Evolutionary conservation across 2,329 filamentous ascomycete genomes (phyloP), one percentile per base, ranked within the genome.

Genomic region (Cercospora canescens): DNA sequence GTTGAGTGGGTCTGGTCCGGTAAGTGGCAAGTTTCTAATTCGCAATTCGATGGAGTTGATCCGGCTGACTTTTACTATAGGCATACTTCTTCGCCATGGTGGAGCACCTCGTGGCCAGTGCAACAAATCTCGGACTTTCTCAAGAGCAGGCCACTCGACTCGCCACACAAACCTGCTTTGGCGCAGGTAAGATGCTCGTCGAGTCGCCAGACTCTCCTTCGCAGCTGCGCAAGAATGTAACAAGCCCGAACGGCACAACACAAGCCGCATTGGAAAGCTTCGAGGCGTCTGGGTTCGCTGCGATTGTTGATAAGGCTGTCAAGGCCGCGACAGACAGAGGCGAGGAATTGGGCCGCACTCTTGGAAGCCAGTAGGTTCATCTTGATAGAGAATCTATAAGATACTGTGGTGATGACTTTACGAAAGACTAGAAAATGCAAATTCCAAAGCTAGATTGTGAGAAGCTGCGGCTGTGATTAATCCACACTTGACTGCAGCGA

Each of bases 161-260:
- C 32, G 71, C 72, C 8, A 70, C 66, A 11, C 72, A 74, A 63
- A 74, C 72, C 12, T 74, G 72, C 61, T 63, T 74, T 5, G 72
- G 72, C 14, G 72, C 72, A 24, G 72, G 72, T 3, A 71, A 70
- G 66, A 74, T 74, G 72, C 63, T 74, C 7, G 65, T 73, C 7
- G 67, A 72, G 41, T 67, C 71, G 8, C 62, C 70, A 1, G 72
- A 73, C 14, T 41, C 67, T 24, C 72, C 72, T 4, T 64, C 69
- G 21, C 72, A 74, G 63, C 63, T 74, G 6, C 64, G 73, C 30
- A 72, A 73, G 60, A 74, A 74, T 39, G 72, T 73, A 35, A 74
- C 72, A n/a, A 74, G 72, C 41, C 72, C 71, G 6, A 74, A 74
- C 35, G 73, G 73, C 5, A 73, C 73, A 2, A 73, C 73, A 16